Conservation (phyloP, 768 basidiomycete genomes). For the Pleurotus pulmonarius region DNA sequence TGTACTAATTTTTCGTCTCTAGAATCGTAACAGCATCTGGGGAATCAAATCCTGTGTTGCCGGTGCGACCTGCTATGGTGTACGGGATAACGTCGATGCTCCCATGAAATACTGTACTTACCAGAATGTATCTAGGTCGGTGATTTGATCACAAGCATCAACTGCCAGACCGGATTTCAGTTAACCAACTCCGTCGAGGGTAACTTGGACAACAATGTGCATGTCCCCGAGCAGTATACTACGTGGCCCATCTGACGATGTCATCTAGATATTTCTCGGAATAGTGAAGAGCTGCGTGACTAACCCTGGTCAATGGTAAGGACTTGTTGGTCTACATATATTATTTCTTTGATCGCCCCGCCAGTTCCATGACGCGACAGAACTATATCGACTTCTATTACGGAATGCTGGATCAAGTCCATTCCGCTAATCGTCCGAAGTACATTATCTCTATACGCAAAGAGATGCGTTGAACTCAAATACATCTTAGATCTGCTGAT, state of each 20-base stretch:
- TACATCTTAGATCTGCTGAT: not conserved
- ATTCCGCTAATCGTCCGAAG: conserved; percentile 9
- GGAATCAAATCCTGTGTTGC: conserved; percentile 12
- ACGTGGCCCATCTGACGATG: too few species aligned
- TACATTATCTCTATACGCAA: not conserved
- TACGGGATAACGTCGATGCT: not conserved
- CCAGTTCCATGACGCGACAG: conserved; percentile 15
- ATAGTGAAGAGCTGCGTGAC: conserved; percentile 17
- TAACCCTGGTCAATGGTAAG: conserved; percentile 10
- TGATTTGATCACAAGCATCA: conserved; percentile 11
- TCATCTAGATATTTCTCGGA: conserved; percentile 11
- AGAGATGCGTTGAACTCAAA: not conserved
- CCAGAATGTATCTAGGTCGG: conserved; percentile 4
- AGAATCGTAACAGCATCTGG: conserved; percentile 12
- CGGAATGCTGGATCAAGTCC: conserved; percentile 6
- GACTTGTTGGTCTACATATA: not conserved
- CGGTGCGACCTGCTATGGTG: conserved; percentile 14
- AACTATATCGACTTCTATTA: conserved; percentile 18
- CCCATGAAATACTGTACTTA: not conserved
- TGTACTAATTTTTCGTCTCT: not conserved
- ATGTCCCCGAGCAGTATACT: too few species aligned
- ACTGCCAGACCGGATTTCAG: conserved; percentile 12
- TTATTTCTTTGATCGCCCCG: not conserved
- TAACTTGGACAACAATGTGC: conserved; percentile 9
- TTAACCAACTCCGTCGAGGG: conserved; percentile 6